phyloP scores from a whole-genome alignment of 192 early-diverging fungal genomes.

The Coemansia sp. region DNA sequence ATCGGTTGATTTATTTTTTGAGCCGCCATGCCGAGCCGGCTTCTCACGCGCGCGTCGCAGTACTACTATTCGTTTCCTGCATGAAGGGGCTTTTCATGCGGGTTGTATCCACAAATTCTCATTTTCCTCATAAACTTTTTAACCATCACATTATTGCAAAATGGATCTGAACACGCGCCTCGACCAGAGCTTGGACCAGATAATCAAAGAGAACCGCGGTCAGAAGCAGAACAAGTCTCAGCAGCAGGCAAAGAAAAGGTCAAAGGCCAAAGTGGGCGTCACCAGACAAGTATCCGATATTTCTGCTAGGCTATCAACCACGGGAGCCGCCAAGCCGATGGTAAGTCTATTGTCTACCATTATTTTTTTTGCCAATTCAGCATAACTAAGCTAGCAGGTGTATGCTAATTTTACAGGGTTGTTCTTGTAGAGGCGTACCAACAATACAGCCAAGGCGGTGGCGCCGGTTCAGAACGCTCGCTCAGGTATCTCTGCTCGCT shows the following conservation, averaged over 20 bases:
- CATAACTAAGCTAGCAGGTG: not conserved
- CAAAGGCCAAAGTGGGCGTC: slow-evolving; percentile 1
- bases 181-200: slow-evolving; percentile 47
- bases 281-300: not conserved
- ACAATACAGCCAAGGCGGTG: slow-evolving; percentile 19
- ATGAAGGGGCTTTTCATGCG: not conserved
- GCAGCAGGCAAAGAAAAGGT: not conserved
- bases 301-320: not conserved
- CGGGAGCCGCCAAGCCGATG: slow-evolving; percentile 8
- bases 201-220: slow-evolving; percentile 32
- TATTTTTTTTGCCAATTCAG: not conserved
- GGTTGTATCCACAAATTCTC: not conserved
- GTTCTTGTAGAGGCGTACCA: slow-evolving; percentile 25
- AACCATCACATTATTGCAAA: not conserved
- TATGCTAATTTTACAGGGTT: not conserved
- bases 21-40: not conserved
- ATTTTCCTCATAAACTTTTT: not conserved
- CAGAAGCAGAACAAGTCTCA: slow-evolving; percentile 6
- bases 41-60: not conserved
- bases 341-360: slow-evolving; percentile 1
- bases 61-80: not conserved
- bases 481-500: slow-evolving; percentile 15
- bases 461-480: slow-evolving; percentile 9
- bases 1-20: not conserved
- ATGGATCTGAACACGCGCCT: slow-evolving; percentile 35